A percentile compares a stretch with the other conserved stretches of the same genome.
Evolutionary conservation across 257 asterid species (phyloP).

Genomic region (Mitragyna speciosa): DNA sequence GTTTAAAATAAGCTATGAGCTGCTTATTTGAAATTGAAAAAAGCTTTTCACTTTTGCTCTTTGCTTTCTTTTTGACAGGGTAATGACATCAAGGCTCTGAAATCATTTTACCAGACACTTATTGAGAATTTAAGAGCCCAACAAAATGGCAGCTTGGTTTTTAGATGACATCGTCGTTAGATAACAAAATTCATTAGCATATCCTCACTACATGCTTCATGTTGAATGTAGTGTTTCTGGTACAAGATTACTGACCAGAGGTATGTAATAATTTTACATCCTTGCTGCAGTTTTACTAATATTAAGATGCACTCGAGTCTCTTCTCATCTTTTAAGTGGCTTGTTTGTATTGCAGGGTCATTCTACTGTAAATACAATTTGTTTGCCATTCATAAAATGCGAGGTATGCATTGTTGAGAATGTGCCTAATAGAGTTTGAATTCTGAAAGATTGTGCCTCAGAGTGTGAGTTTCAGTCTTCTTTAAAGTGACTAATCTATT

Average conservation of each 20-base stretch:
- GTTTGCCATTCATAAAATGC: constrained; percentile 34
- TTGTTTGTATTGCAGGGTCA: constrained; percentile 45
- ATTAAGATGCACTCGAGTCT: background rate
- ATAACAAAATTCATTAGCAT: constrained; percentile 13
- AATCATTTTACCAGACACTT: constrained; percentile 76
- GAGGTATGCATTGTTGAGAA: constrained; percentile 38
- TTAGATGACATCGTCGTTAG: constrained; percentile 49
- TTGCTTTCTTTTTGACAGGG: constrained; percentile 43
- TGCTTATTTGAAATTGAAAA: background rate
- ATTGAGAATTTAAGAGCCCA: constrained; percentile 74
- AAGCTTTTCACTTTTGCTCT: background rate
- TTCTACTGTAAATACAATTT: constrained; percentile 59
- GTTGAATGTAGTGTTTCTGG: constrained; percentile 31
- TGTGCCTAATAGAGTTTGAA: background rate
- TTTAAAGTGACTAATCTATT: constrained; percentile 16
- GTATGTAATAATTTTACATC: constrained; percentile 26
- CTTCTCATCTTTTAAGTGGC: background rate
- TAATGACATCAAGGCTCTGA: constrained; percentile 66
- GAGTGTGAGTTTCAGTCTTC: background rate
- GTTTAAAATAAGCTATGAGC: background rate
- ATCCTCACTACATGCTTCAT: constrained; percentile 21
- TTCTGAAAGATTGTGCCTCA: background rate
- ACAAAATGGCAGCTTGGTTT: constrained; percentile 83
- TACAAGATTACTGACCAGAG: constrained; percentile 29
- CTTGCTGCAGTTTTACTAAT: background rate